Base-by-base conservation (phyloP, 768 basidiomycete genomes). In the Mycena rebaudengoi region DNA sequence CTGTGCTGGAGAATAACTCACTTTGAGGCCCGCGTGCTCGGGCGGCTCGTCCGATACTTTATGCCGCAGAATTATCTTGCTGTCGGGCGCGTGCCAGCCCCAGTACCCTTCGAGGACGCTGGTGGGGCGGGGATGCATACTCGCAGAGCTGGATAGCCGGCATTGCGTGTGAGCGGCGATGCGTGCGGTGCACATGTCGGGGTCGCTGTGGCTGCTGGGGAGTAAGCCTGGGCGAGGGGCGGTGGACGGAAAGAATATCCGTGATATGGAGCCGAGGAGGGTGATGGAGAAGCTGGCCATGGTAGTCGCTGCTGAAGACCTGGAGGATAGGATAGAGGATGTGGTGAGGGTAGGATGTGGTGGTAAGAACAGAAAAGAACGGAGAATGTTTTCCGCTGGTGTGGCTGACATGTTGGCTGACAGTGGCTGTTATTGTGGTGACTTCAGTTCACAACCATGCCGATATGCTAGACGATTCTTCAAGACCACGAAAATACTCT, bases 251-350 rank as follows among this genome's bases (percentile, higher is more conserved):
- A 57, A 60, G 52, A 67, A 57, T 29, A 64, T 60, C 28, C 66
- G 66, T 48, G 62, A 60, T 53, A 67, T 48, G 12, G 66, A 60
- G 62, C 62, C 59, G 43, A 67, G 58, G 7, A 67, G 58, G 29
- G 59, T 30, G 48, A 62, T 44, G 54, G 66, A 56, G 48, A 67
- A 57, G 58, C 26, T 60, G 57, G 63, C 45, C 63, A 60, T 65
- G 18, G 23, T n/a, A n/a, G n/a, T n/a, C n/a, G n/a, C n/a, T n/a
- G n/a, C n/a, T n/a, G n/a, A n/a, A n/a, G n/a, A n/a, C n/a, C n/a
- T n/a, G n/a, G n/a, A n/a, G n/a, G n/a, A n/a, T n/a, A n/a, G n/a
- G n/a, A n/a, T n/a, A n/a, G n/a, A n/a, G n/a, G n/a, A n/a, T n/a
- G n/a, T n/a, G n/a, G n/a, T n/a, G n/a, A n/a, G n/a, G n/a, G n/a